Conservation (phyloP, 345 rosid genomes). For the Reutealis trisperma region DNA sequence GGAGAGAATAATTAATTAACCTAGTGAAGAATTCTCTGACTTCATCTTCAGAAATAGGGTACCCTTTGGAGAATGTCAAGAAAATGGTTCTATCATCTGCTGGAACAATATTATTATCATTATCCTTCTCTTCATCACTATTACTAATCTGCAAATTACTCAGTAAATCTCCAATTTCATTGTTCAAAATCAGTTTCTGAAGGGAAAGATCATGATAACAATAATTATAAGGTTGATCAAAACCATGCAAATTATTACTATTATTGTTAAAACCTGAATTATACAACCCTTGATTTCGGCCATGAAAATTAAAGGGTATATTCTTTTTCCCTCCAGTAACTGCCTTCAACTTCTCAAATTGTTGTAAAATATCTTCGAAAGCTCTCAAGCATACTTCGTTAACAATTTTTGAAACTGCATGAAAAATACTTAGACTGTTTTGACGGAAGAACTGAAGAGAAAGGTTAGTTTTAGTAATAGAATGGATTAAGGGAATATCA, state of each 20-base stretch:
- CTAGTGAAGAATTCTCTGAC: slow-evolving; percentile 52
- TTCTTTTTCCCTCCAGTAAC: neutral
- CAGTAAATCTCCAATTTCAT: slow-evolving; percentile 19
- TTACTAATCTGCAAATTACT: neutral
- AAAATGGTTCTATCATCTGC: slow-evolving; percentile 59
- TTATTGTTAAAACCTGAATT: neutral
- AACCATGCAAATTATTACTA: neutral
- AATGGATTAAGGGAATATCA: slow-evolving; percentile 29
- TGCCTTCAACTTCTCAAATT: neutral
- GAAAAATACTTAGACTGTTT: slow-evolving; percentile 29
- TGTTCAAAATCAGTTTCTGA: slow-evolving; percentile 13
- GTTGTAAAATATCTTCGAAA: slow-evolving; percentile 43
- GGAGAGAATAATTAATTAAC: slow-evolving; percentile 19
- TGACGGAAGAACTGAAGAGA: slow-evolving; percentile 38
- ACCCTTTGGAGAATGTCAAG: slow-evolving; percentile 78
- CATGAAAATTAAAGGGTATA: neutral
- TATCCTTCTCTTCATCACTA: neutral
- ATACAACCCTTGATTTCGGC: neutral
- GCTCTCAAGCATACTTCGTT: slow-evolving; percentile 49
- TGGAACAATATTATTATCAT: slow-evolving; percentile 11
- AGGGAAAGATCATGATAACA: neutral
- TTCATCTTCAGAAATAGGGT: slow-evolving; percentile 58
- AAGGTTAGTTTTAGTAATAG: slow-evolving; percentile 27
- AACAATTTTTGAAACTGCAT: slow-evolving; percentile 31
- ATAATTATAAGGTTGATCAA: neutral